Evolutionary conservation across 2,329 filamentous ascomycete genomes (phyloP).

Genomic region (Fusarium sp.): DNA sequence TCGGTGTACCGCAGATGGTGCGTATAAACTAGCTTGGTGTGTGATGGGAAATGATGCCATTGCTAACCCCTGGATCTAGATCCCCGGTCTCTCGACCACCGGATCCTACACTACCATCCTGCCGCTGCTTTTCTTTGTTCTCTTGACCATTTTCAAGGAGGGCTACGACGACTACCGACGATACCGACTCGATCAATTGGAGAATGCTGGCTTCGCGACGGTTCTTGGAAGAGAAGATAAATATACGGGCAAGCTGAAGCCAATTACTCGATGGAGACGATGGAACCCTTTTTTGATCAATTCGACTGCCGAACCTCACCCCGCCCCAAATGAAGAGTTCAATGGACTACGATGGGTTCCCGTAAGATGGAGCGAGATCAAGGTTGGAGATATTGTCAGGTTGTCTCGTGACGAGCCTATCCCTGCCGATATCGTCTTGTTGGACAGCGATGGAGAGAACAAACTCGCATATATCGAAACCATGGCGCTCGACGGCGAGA

Average conservation of each 20-base stretch:
- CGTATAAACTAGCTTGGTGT: constrained; percentile 11
- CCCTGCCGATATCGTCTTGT: constrained; percentile 84
- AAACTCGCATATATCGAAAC: constrained; percentile 86
- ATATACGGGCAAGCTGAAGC: constrained; percentile 46
- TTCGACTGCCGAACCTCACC: constrained; percentile 45
- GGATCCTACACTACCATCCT: constrained; percentile 81
- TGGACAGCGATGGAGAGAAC: constrained; percentile 82
- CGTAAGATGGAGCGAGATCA: constrained; percentile 59
- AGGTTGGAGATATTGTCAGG: constrained; percentile 63
- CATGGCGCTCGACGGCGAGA: constrained; percentile 87
- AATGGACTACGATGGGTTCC: constrained; percentile 64
- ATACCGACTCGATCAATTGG: constrained; percentile 83
- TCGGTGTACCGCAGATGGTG: constrained; percentile 83
- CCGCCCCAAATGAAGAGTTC: constrained; percentile 71
- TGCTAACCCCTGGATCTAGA: constrained; percentile 41
- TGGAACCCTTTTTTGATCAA: constrained; percentile 52
- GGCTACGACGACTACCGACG: constrained; percentile 87
- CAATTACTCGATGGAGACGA: constrained; percentile 38
- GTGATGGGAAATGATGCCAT: background rate
- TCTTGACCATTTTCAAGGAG: constrained; percentile 85
- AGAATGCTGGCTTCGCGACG: constrained; percentile 72
- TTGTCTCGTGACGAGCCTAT: constrained; percentile 78
- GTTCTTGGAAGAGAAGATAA: constrained; percentile 57
- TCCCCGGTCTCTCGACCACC: constrained; percentile 81
- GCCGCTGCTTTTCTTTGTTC: constrained; percentile 80